Percentiles rank a stretch among this genome's conserved stretches.
Conservation (phyloP, 768 basidiomycete genomes). For the Podaxis pistillaris region DNA sequence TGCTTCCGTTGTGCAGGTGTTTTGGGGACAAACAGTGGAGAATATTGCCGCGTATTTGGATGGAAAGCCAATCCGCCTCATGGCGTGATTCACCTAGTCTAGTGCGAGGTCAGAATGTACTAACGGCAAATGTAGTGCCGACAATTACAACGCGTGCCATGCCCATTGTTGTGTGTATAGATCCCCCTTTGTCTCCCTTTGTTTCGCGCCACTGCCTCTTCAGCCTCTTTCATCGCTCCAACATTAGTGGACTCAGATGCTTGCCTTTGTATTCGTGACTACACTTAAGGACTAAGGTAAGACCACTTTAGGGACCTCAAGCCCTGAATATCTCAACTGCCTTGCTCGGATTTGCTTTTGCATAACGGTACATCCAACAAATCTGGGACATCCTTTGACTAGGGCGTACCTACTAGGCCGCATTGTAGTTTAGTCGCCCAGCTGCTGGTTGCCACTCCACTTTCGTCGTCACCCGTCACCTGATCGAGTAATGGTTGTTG, state of each 20-base stretch:
- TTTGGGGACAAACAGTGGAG: conserved; percentile 53
- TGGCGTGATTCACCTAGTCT: background rate
- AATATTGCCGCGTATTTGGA: conserved; percentile 57
- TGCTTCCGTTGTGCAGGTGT: conserved; percentile 31
- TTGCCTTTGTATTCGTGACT: no score
- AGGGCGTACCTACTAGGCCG: background rate
- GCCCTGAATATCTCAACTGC: no score
- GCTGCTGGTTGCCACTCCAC: background rate
- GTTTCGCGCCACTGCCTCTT: background rate
- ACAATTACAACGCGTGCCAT: background rate
- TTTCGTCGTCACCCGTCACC: background rate
- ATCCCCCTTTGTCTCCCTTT: background rate
- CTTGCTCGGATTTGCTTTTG: no score
- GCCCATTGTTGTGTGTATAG: background rate
- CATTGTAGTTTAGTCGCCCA: background rate
- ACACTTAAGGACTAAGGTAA: no score
- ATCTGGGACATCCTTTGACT: background rate
- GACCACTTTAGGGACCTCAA: no score
- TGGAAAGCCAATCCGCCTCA: conserved; percentile 27
- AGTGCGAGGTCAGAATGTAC: background rate
- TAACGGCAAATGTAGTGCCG: background rate
- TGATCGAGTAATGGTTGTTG: background rate
- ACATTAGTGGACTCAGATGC: no score
- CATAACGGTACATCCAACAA: background rate
- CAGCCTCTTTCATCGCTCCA: no score